phyloP scores from a whole-genome alignment of 352 stramenopile species.

The Phytophthora colocasiae region DNA sequence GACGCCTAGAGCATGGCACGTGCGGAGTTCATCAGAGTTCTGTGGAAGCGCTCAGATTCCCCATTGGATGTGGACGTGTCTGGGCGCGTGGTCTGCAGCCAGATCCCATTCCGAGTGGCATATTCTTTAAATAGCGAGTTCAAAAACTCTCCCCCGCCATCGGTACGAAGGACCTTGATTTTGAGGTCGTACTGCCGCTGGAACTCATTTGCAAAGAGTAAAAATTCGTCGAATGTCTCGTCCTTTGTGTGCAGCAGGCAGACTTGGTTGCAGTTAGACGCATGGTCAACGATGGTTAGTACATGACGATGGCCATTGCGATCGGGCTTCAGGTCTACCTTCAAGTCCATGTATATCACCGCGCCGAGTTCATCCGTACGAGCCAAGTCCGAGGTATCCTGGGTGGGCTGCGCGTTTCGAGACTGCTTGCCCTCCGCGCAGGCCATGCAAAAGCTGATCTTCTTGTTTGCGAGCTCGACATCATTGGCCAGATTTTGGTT shows the following conservation, averaged over 20 bases:
- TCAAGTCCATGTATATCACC: slow-evolving; percentile 19
- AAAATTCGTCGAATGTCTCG: too few species aligned
- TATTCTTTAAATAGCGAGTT: not conserved
- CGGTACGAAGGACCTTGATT: too few species aligned
- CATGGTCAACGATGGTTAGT: too few species aligned
- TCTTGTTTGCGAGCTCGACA: not conserved
- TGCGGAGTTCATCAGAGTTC: slow-evolving; percentile 1
- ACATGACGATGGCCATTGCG: slow-evolving; percentile 5
- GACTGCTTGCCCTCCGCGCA: slow-evolving; percentile 16
- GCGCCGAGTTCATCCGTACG: slow-evolving; percentile 13
- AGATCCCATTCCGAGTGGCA: slow-evolving; percentile 13
- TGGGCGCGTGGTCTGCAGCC: not conserved
- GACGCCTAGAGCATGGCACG: slow-evolving; percentile 6
- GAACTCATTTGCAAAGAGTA: too few species aligned
- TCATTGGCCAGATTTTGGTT: not conserved
- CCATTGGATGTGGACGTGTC: slow-evolving; percentile 18
- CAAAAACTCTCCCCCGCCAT: too few species aligned
- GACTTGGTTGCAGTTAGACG: too few species aligned
- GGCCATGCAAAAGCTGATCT: slow-evolving; percentile 7
- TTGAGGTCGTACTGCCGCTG: too few species aligned
- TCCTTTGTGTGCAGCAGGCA: too few species aligned
- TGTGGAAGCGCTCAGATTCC: slow-evolving; percentile 1
- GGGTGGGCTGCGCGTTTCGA: too few species aligned
- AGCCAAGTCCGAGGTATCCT: slow-evolving; percentile 13
- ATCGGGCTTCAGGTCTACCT: slow-evolving; percentile 11